Conservation (phyloP, 176 grass and related monocot genomes). For the Aegilops bicornis region DNA sequence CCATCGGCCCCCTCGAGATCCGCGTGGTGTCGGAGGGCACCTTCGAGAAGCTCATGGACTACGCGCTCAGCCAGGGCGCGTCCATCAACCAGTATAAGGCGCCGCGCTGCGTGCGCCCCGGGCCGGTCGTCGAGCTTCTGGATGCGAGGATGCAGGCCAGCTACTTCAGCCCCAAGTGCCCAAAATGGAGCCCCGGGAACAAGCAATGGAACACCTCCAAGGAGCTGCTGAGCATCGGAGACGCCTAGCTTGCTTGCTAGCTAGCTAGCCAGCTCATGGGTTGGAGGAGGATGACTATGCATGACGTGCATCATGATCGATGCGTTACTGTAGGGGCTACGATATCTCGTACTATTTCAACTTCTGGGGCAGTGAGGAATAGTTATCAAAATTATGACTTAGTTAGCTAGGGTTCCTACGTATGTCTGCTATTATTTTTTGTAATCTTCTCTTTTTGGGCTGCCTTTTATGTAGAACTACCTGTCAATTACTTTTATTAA, state of each 20-base stretch:
- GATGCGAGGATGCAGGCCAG: constrained; percentile 56
- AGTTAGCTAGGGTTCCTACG: constrained; percentile 27
- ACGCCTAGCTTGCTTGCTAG: background rate
- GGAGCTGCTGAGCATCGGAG: constrained; percentile 3
- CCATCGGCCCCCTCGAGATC: constrained; percentile 90
- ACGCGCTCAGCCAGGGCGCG: constrained; percentile 82
- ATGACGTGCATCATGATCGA: background rate
- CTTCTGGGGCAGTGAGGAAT: constrained; percentile 10
- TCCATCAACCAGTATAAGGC: constrained; percentile 99
- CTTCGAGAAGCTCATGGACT: constrained; percentile 99
- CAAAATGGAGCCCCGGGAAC: constrained; percentile 80
- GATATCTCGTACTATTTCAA: constrained; percentile 6
- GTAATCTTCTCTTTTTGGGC: background rate
- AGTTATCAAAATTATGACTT: constrained; percentile 23
- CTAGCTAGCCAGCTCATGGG: background rate
- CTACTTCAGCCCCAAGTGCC: constrained; percentile 90
- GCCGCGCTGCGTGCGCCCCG: constrained; percentile 81
- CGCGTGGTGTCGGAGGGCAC: constrained; percentile 83
- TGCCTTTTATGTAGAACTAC: constrained; percentile 18
- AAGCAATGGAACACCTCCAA: constrained; percentile 67
- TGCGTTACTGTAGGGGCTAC: background rate
- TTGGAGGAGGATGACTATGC: background rate
- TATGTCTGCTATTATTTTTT: background rate
- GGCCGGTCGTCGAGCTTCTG: constrained; percentile 79
- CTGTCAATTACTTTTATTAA: constrained; percentile 28